These are phyloP conservation scores for Sisymbrium altissimum DNA, from an alignment of 345 rosid species.

Conservation along the genomic window DNA sequence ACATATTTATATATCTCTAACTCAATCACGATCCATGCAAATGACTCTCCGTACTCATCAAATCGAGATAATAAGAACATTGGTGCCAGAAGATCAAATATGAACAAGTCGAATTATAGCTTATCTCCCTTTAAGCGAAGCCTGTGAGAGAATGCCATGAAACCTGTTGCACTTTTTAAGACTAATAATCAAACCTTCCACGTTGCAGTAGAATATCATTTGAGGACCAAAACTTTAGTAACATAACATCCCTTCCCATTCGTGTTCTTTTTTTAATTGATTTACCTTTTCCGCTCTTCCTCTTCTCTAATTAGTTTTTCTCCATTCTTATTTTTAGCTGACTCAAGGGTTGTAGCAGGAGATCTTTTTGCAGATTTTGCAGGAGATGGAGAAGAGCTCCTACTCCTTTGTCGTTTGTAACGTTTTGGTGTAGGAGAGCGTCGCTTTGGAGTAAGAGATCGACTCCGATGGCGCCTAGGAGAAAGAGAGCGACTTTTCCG, in stretches of 20 bases:
- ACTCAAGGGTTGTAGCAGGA: conserved; percentile 60
- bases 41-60: conserved; percentile 72
- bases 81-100: conserved; percentile 67
- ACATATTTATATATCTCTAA: conserved; percentile 82
- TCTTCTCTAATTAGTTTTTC: conserved; percentile 75
- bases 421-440: conserved; percentile 75
- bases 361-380: conserved; percentile 51
- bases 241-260: background rate
- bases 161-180: conserved; percentile 63
- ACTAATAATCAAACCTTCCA: conserved; percentile 47
- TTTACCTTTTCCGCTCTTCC: conserved; percentile 91
- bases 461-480: conserved; percentile 61
- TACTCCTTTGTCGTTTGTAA: conserved; percentile 72
- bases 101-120: conserved; percentile 66
- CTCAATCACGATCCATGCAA: conserved; percentile 78
- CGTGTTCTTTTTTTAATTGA: background rate
- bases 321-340: conserved; percentile 58
- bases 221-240: conserved; percentile 17
- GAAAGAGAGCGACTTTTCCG: conserved; percentile 80
- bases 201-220: conserved; percentile 35
- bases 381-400: conserved; percentile 74
- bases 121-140: conserved; percentile 79
- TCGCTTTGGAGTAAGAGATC: conserved; percentile 69
- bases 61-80: conserved; percentile 57
- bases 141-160: conserved; percentile 76